Percentiles rank a stretch among this genome's conserved stretches.
phyloP scores from a whole-genome alignment of 2,329 filamentous ascomycete species.

The Fusarium pilosicola region DNA sequence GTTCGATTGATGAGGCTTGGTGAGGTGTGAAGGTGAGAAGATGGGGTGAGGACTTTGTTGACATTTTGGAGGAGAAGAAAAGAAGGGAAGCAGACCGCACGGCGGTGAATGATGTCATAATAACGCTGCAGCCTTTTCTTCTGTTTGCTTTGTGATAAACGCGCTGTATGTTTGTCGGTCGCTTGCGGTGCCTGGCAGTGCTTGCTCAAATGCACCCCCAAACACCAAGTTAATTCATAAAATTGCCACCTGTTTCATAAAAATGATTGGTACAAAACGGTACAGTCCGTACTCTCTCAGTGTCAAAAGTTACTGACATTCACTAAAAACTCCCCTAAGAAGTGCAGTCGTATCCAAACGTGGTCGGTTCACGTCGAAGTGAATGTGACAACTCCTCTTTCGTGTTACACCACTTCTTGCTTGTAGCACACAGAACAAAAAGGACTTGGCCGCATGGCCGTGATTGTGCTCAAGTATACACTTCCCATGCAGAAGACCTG shows the following conservation, averaged over 20 bases:
- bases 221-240: not conserved
- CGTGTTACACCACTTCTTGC: not conserved
- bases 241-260: rapidly evolving
- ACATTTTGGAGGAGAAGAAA: not conserved
- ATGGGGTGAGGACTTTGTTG: rapidly evolving
- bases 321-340: not conserved
- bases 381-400: not conserved
- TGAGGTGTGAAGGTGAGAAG: not conserved
- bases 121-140: rapidly evolving
- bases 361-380: too few relatives aligned
- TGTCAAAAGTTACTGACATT: rapidly evolving
- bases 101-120: not conserved
- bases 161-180: rapidly evolving
- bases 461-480: too few relatives aligned
- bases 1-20: rapidly evolving
- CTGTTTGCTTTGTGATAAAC: rapidly evolving
- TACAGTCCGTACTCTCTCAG: rapidly evolving
- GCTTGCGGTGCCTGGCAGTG: not conserved
- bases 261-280: rapidly evolving
- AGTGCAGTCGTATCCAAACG: rapidly evolving
- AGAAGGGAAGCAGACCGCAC: not conserved
- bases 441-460: rapidly evolving
- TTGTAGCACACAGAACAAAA: not conserved
- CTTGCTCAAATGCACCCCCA: not conserved
- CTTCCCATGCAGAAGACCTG: too few relatives aligned